Evolutionary conservation across 345 rosid species (phyloP), one percentile per base, ranked within the genome.

Genomic region (Gynandropsis gynandra): DNA sequence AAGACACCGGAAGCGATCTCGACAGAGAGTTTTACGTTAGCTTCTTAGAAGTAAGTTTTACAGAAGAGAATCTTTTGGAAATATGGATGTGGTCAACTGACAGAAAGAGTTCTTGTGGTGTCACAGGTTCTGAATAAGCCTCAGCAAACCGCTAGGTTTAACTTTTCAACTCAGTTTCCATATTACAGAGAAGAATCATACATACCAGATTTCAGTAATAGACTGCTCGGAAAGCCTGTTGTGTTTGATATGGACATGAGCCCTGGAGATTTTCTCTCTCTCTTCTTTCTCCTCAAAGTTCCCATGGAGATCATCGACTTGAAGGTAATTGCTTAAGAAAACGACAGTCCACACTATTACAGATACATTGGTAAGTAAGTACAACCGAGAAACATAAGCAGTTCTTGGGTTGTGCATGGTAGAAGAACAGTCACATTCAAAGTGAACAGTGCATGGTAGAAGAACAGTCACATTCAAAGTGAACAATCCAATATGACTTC

Each of bases 241-340:
- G 59, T 90, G 48, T 83, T 87, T 11, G 98, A 90, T 64, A 90
- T 82, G 92, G 98, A 90, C 52, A 90, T 90, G 98, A 90, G 98
- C 44, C 71, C 77, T 15, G 96, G 98, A 66, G 98, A 90, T 74
- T 84, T 90, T 59, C 63, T 90, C 0, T 71, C 96, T 41, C 79
- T 90, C 4, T 73, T 90, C 49, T 87, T 78, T 62, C 95, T 90
- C 38, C 87, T 90, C 1, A 90, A 90, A 77, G 79, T 76, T 31
- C 92, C 95, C 3, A 73, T 72, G 41, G 85, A 86, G 63, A 62
- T 63, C 21, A 76, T 90, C 52, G 61, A 87, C 47, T 80, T 90
- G 59, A 86, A 86, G 84, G 97, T 75, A 61, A 4, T 1, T 10
- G 34, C 45, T 50, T 7, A 34, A 32, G 1, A 10, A 47, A 17